Base-by-base conservation (phyloP, 805 yeast genomes). In the Scheffersomyces lignosus region DNA sequence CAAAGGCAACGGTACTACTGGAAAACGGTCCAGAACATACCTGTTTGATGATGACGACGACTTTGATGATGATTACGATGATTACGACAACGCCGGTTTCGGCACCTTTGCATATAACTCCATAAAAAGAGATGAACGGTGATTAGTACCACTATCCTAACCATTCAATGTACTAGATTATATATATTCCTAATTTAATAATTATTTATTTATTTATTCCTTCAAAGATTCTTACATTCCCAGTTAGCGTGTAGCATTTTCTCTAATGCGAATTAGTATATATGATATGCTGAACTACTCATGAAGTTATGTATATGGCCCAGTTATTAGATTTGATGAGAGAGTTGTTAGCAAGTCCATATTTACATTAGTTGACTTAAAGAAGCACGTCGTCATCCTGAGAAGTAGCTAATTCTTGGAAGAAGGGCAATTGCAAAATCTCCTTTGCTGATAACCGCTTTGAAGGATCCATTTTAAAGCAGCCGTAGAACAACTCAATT, bases 371-470 rank as follows among this genome's bases (percentile, higher is more conserved):
- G 12, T 12, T 22, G 12, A 12, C 14, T 8, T 10, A 20, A 29
- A 53, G 41, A 23, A 54, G 30, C 3, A 63, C 67, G 37, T 65
- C 71, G 36, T 64, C 70, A 34, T 62, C 64, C 31, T 48, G 55
- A 6, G 47, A 38, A n/a, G 41, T 42, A 16, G 36, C 39, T 31
- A 70, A 52, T 45, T 76, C 78, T 40, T 64, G 55, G 55, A 87
- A 84, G 55, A 83, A 86, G 16, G 78, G 77, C 60, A 76, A 68
- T 33, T 71, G 66, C 43, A 83, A 58, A 8, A 80, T 69, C 26
- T 78, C 80, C 37, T 66, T 69, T 0, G 88, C 85, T 5, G 76
- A 63, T n/a, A 74, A 64, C 40, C 90, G 59, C 40, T 74, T 73
- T 29, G 58, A 53, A 5, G 81, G 80, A 57, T 81, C 78, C 71